phyloP scores from a whole-genome alignment of 2,329 filamentous ascomycete species.

The Neurospora sp. region DNA sequence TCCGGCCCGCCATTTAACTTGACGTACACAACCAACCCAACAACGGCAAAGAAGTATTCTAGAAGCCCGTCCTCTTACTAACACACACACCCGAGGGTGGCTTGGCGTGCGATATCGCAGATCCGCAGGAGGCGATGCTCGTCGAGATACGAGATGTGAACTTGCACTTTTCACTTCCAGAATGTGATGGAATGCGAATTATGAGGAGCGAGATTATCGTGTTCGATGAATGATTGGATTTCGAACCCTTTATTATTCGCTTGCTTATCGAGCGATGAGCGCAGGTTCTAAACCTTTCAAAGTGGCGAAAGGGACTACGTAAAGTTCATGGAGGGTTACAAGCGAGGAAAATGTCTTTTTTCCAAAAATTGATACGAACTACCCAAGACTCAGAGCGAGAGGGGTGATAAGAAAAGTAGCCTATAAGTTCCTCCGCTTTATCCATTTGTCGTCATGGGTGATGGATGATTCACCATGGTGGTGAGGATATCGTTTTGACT shows the following conservation, averaged over 20 bases:
- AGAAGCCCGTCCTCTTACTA: not conserved
- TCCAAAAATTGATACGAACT: not conserved
- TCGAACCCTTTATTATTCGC: not conserved
- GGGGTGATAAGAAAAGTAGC: not conserved
- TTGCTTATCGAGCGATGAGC: not conserved
- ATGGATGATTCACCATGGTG: not conserved
- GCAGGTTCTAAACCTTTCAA: not conserved
- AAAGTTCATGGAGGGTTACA: not conserved
- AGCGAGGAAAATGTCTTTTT: not conserved
- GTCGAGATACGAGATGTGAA: not conserved
- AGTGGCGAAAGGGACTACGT: not conserved
- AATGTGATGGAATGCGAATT: not conserved
- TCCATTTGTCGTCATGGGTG: not conserved
- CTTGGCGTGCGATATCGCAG: not conserved
- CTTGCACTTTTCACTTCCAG: not conserved
- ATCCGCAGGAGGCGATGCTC: not conserved
- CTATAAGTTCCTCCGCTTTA: not conserved
- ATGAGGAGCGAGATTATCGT: not conserved
- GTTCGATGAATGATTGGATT: not conserved
- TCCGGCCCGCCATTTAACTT: not conserved
- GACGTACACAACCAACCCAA: not conserved
- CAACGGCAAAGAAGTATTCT: not conserved
- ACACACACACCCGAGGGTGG: not conserved
- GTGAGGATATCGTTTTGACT: not conserved
- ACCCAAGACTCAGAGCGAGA: not conserved